These are phyloP conservation scores for Kuraishia floccosa DNA, from an alignment of 805 yeast genomes.

Conservation along the genomic window DNA sequence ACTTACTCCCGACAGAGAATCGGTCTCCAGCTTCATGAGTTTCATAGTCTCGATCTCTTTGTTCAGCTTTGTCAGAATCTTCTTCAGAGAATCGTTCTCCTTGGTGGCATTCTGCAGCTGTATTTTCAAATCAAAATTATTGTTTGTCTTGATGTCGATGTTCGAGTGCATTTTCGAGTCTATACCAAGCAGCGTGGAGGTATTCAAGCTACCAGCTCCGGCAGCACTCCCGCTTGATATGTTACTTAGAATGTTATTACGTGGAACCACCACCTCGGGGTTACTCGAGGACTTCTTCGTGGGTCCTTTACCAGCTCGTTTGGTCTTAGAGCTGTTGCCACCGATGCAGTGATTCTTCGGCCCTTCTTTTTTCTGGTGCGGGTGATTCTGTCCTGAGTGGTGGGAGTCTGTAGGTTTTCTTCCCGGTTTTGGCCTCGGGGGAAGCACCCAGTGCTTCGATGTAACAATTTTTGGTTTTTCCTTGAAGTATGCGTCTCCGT, in stretches of 20 bases:
- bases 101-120: slow-evolving; percentile 29
- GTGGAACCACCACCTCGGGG: no score
- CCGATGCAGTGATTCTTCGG: no score
- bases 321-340: no score
- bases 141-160: slow-evolving; percentile 18
- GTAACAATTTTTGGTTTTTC: slow-evolving; percentile 16
- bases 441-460: slow-evolving; percentile 37
- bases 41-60: slow-evolving; percentile 23
- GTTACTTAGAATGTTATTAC: no score
- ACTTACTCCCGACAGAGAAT: neutral
- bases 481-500: neutral
- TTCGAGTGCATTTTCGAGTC: slow-evolving; percentile 24
- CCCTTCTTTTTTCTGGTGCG: no score
- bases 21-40: slow-evolving; percentile 11
- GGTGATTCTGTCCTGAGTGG: slow-evolving; percentile 4
- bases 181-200: no score
- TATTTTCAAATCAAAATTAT: slow-evolving; percentile 17
- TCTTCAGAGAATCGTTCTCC: slow-evolving; percentile 31
- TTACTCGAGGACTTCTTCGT: no score
- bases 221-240: no score
- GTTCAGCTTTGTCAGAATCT: slow-evolving; percentile 25
- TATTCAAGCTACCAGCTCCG: no score
- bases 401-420: slow-evolving; percentile 20
- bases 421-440: slow-evolving; percentile 45
- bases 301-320: no score